These are phyloP conservation scores for Venturia nashicola DNA, from an alignment of 2,329 filamentous ascomycete species.

Conservation along the genomic window DNA sequence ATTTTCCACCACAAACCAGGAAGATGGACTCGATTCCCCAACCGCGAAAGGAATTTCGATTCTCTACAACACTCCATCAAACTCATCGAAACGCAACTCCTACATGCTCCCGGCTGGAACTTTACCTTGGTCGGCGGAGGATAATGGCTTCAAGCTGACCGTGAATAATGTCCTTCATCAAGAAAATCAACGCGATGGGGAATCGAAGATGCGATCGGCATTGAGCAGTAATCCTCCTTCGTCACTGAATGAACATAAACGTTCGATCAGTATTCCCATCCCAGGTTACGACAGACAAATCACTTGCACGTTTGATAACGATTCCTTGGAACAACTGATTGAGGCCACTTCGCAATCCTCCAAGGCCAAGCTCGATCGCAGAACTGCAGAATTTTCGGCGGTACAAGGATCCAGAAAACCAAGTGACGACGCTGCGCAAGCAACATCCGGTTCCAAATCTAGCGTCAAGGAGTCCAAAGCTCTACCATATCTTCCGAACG, in stretches of 20 bases:
- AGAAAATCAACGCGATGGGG: neutral
- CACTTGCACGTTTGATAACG: neutral
- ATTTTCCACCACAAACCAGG: slow-evolving; percentile 8
- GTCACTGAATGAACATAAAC: neutral
- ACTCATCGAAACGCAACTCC: neutral
- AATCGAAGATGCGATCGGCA: neutral
- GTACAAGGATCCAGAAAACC: neutral
- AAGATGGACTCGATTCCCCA: neutral
- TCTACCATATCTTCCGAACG: neutral
- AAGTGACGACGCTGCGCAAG: neutral
- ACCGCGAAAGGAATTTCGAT: neutral
- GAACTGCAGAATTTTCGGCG: neutral
- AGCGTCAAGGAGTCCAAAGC: neutral
- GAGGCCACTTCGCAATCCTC: neutral
- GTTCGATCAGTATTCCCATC: neutral
- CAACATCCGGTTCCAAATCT: neutral
- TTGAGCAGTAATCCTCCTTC: neutral
- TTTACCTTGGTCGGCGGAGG: neutral
- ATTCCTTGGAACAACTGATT: neutral
- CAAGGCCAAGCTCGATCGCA: neutral
- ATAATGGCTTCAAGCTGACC: neutral
- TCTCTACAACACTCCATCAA: neutral
- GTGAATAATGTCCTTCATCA: neutral
- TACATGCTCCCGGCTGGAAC: neutral
- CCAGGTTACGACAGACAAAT: neutral